Conservation (phyloP, 257 asterid species). For the Galeopsis tetrahit region DNA sequence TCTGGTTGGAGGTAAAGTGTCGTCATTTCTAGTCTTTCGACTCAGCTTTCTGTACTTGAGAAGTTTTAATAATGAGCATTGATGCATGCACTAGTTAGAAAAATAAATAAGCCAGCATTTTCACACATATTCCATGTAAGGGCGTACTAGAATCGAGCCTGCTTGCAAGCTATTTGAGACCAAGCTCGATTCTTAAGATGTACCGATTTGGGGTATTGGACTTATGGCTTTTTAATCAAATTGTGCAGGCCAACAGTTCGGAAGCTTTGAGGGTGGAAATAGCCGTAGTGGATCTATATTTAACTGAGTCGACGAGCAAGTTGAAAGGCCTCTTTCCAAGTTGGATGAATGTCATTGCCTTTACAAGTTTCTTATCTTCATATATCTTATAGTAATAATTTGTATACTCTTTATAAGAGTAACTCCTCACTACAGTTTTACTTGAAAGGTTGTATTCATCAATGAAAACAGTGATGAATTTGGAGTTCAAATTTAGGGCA, state of each 20-base stretch:
- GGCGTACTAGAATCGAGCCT: neutral
- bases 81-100: neutral
- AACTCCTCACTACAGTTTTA: neutral
- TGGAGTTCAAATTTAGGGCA: no score
- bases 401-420: neutral
- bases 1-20: constrained; percentile 91
- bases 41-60: neutral
- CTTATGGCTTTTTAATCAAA: neutral
- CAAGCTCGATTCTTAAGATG: neutral
- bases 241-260: constrained; percentile 66
- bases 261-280: constrained; percentile 71
- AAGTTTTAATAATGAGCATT: neutral
- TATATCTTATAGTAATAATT: constrained; percentile 54
- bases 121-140: neutral
- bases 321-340: constrained; percentile 83
- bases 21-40: neutral
- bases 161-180: neutral
- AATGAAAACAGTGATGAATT: no score
- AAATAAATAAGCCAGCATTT: neutral
- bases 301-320: constrained; percentile 60
- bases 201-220: neutral
- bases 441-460: no score
- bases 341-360: constrained; percentile 88
- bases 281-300: constrained; percentile 72
- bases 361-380: constrained; percentile 78